Evolutionary conservation across 169 alveolate genomes (phyloP), one percentile per base, ranked within the genome.

Genomic region (Eimeria necatrix): DNA sequence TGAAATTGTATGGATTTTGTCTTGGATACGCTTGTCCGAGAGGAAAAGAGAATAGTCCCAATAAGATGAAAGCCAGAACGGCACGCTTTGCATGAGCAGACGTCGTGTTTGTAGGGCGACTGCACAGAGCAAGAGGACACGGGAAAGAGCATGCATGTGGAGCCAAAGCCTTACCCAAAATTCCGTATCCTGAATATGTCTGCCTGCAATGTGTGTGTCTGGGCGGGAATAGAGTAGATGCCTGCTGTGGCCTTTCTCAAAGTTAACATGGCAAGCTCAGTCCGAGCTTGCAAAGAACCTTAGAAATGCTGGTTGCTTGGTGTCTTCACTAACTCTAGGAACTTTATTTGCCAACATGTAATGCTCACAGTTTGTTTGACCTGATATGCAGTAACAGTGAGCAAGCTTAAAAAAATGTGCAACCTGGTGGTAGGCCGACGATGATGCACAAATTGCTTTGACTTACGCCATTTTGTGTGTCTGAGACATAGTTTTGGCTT

Each of bases 401-500:
- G 22, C 12, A 0, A 18, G 2, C 68, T 12, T 1, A 56, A 56
- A 56, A 56, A 56, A 12, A 56, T 0, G 20, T 56, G 68, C 2
- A 56, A 18, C 68, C 20, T 56, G 12, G 22, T 56, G 12, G 22
- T 12, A 56, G 68, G 68, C 2, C 2, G 41, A 32, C 41, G 41
- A 32, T 2, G 41, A 32, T 32, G 41, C 41, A 32, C 41, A 32
- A 32, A 4, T 51, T 61, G 6, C 46, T 7, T 24, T 2, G 22
- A 76, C 86, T 76, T 76, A 76, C 86, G 60, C 64, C 86, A 76
- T 76, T 76, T 76, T 76, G n/a, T 76, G 41, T 20, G 64, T 46
- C n/a, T 59, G 10, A 49, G 64, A 32, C 4, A n/a, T 48, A 49
- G 46, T 76, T 76, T 32, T 32, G 41, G 41, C 41, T 32, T 32